Conservation (phyloP, 768 basidiomycete genomes). For the Kwoniella botswanensis region DNA sequence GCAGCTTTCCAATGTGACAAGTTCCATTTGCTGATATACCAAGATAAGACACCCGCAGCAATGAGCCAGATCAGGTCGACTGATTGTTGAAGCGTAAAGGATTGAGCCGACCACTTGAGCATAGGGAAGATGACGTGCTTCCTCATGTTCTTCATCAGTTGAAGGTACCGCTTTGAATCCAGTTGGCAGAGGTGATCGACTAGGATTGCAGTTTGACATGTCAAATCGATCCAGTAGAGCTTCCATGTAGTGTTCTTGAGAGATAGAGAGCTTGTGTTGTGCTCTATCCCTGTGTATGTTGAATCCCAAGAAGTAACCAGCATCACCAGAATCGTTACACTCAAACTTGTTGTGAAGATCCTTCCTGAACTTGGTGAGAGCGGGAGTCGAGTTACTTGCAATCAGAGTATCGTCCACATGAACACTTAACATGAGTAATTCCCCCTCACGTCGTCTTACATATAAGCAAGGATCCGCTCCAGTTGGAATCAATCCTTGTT, state of each 20-base stretch:
- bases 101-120: slow-evolving; percentile 23
- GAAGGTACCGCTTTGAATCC: slow-evolving; percentile 6
- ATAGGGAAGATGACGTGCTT: slow-evolving; percentile 13
- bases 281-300: slow-evolving; percentile 47
- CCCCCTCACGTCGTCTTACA: slow-evolving; percentile 2
- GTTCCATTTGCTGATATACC: slow-evolving; percentile 26
- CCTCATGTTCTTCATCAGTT: slow-evolving; percentile 1
- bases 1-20: slow-evolving; percentile 33
- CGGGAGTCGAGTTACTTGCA: slow-evolving; percentile 13
- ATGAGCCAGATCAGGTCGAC: slow-evolving; percentile 13
- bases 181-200: neutral
- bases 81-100: slow-evolving; percentile 22
- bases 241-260: slow-evolving; percentile 23
- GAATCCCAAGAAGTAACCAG: slow-evolving; percentile 38
- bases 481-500: slow-evolving; percentile 18
- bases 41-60: slow-evolving; percentile 14
- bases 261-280: slow-evolving; percentile 24
- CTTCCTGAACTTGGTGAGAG: slow-evolving; percentile 13
- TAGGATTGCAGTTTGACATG: slow-evolving; percentile 16
- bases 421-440: slow-evolving; percentile 9
- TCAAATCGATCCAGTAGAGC: slow-evolving; percentile 21
- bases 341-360: slow-evolving; percentile 17
- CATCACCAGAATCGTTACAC: slow-evolving; percentile 14
- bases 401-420: slow-evolving; percentile 31
- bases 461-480: slow-evolving; percentile 6